These are phyloP conservation scores for Pseudogymnoascus sp. DNA, from an alignment of 2,329 filamentous ascomycete species.

Conservation along the genomic window DNA sequence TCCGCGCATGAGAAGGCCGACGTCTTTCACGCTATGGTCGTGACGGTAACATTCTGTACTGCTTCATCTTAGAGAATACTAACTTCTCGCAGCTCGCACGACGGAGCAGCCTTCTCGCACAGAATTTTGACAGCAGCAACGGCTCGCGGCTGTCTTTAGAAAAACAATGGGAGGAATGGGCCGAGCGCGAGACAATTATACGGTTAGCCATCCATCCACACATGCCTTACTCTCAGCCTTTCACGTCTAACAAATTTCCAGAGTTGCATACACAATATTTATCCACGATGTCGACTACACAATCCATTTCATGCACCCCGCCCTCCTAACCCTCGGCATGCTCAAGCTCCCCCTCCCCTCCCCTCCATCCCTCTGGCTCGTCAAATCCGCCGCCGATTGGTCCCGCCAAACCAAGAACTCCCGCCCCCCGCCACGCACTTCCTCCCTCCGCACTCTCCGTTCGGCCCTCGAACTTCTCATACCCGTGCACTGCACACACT, in stretches of 20 bases:
- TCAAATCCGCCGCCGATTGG: conserved; percentile 16
- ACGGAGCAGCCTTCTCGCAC: conserved; percentile 18
- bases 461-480: conserved; percentile 18
- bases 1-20: conserved; percentile 20
- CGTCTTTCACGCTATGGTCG: conserved; percentile 19
- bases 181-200: conserved; percentile 18
- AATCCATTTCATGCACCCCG: conserved; percentile 20
- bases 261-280: conserved; percentile 20
- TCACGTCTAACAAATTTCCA: neutral
- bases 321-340: conserved; percentile 17
- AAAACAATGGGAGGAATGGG: conserved; percentile 20
- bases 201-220: conserved; percentile 11
- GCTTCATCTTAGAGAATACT: neutral
- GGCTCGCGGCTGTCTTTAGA: conserved; percentile 16
- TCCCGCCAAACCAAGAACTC: conserved; percentile 12
- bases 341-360: conserved; percentile 21
- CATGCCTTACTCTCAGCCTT: neutral
- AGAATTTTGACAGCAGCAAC: conserved; percentile 12
- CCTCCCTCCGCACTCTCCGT: conserved; percentile 14
- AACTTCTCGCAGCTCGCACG: conserved; percentile 11
- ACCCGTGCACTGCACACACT: conserved; percentile 15
- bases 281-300: conserved; percentile 19
- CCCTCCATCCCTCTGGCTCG: conserved; percentile 18
- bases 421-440: neutral
- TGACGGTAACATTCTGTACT: conserved; percentile 15